Percentiles rank a stretch among this genome's conserved stretches.
Conservation (phyloP, 2,329 filamentous ascomycete species). For the Pestalotiopsis sp. region DNA sequence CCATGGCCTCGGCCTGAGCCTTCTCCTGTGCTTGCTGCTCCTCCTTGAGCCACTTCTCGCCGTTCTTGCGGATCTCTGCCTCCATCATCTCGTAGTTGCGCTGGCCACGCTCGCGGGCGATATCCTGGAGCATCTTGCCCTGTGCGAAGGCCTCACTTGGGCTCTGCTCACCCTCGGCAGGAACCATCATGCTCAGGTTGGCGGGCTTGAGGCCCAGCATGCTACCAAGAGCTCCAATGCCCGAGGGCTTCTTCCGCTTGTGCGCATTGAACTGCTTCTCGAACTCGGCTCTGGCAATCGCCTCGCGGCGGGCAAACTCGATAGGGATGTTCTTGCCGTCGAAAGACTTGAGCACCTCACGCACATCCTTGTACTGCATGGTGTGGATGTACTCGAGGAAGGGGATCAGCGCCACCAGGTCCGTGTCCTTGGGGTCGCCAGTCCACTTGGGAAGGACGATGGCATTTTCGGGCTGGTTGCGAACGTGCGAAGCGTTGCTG, state of each 20-base stretch:
- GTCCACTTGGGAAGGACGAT: conserved; percentile 91
- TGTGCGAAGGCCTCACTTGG: conserved; percentile 79
- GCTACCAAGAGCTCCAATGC: conserved; percentile 69
- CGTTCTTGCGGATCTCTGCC: conserved; percentile 88
- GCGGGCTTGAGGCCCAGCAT: conserved; percentile 78
- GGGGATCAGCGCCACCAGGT: conserved; percentile 86
- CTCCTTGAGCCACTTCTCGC: conserved; percentile 94
- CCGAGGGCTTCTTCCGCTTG: conserved; percentile 62
- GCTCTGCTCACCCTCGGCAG: conserved; percentile 67
- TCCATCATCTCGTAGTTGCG: conserved; percentile 89
- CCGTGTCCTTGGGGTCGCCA: conserved; percentile 80
- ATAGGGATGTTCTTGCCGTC: conserved; percentile 86
- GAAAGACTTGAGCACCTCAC: conserved; percentile 84
- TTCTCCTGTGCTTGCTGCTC: conserved; percentile 88
- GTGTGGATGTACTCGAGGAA: conserved; percentile 97
- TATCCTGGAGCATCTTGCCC: conserved; percentile 96
- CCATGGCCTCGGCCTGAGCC: conserved; percentile 86
- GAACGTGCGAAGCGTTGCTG: conserved; percentile 79
- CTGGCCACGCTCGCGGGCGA: conserved; percentile 88
- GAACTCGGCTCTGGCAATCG: conserved; percentile 82
- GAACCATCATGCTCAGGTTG: conserved; percentile 63
- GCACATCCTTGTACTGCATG: conserved; percentile 88
- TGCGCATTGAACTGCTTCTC: conserved; percentile 75
- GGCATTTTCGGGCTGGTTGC: conserved; percentile 93
- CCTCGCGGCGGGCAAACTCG: conserved; percentile 89